Conservation (phyloP, 2,329 filamentous ascomycete genomes). For the Cladosporium sp. region DNA sequence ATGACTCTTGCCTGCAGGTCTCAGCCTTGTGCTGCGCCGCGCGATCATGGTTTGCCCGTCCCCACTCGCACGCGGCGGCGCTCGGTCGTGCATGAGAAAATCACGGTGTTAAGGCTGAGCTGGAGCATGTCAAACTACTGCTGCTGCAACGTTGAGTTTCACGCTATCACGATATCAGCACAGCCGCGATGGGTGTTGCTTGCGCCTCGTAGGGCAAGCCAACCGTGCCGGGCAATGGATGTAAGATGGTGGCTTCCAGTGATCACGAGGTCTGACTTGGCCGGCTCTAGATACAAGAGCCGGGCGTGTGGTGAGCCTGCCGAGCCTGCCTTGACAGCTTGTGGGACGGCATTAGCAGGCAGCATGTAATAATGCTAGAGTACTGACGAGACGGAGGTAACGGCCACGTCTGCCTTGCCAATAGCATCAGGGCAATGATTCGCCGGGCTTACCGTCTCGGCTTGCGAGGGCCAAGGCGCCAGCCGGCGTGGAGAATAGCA, state of each 20-base stretch:
- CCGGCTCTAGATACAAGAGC: not conserved
- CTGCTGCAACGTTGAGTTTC: not conserved
- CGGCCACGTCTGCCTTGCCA: not conserved
- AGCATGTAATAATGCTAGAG: not conserved
- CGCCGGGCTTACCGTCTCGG: not conserved
- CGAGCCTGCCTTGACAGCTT: not conserved
- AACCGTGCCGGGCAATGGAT: not conserved
- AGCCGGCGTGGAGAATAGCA: not conserved
- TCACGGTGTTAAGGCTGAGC: not conserved
- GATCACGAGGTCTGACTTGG: not conserved
- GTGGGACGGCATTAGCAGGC: not conserved
- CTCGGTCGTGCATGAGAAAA: not conserved
- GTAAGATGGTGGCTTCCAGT: not conserved
- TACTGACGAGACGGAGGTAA: not conserved
- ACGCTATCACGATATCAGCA: not conserved
- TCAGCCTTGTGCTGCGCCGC: not conserved
- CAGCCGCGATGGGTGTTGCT: not conserved
- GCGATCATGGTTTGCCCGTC: not conserved
- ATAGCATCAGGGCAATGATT: not conserved
- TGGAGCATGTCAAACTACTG: not conserved
- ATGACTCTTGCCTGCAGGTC: not conserved
- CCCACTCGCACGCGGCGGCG: not conserved
- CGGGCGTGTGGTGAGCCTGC: not conserved
- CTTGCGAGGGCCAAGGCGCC: constrained; percentile 4
- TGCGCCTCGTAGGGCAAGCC: not conserved